These are phyloP conservation scores for Mrakia blollopis DNA, from an alignment of 768 basidiomycete species.

Conservation along the genomic window DNA sequence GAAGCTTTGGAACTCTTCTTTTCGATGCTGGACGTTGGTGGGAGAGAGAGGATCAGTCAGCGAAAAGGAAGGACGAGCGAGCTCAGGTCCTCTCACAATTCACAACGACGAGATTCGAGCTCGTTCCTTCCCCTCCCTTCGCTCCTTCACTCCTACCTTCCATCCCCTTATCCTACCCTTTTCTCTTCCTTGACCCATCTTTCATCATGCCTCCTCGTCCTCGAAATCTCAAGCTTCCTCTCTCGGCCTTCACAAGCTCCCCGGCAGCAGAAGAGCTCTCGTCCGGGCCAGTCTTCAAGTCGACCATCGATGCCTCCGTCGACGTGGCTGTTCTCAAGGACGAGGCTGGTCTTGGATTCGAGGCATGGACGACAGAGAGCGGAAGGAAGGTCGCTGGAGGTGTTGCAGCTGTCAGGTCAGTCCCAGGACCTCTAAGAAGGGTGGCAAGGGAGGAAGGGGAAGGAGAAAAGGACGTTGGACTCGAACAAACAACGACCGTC, in stretches of 20 bases:
- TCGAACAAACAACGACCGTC: neutral
- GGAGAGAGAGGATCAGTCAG: neutral
- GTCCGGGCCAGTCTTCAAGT: neutral
- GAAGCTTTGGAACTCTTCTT: neutral
- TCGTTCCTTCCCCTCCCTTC: slow-evolving; percentile 3
- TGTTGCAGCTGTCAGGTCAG: neutral
- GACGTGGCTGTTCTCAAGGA: neutral
- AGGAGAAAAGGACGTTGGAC: neutral
- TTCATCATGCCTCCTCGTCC: slow-evolving; percentile 1
- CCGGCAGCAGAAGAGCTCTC: neutral
- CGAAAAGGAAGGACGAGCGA: neutral
- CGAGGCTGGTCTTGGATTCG: neutral
- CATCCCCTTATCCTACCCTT: neutral
- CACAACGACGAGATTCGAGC: neutral
- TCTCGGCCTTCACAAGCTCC: neutral
- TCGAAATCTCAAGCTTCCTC: slow-evolving; percentile 16
- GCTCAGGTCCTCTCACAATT: neutral
- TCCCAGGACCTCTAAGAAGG: neutral
- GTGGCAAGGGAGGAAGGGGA: neutral
- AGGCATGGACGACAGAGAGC: neutral
- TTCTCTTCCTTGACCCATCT: neutral
- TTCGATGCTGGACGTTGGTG: neutral
- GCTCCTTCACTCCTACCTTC: neutral
- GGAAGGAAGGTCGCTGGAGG: slow-evolving; percentile 6
- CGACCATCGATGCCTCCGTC: neutral